Conservation (phyloP, 2,329 filamentous ascomycete genomes). For the Hymenoscyphus albidus region DNA sequence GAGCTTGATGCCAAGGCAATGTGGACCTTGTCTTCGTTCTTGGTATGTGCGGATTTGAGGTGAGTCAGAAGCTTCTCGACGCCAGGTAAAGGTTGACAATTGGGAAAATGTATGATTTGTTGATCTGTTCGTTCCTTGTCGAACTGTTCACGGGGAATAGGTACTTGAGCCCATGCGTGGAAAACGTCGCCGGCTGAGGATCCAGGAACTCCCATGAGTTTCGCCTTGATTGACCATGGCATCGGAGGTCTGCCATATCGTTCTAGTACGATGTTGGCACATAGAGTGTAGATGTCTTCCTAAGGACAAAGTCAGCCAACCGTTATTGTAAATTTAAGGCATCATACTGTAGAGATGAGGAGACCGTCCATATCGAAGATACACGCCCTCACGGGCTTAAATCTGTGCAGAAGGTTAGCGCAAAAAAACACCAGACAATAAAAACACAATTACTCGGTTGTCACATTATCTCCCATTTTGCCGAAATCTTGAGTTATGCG, state of each 20-base stretch:
- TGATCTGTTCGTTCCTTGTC: constrained; percentile 53
- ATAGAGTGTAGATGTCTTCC: constrained; percentile 84
- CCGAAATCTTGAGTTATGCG: background rate
- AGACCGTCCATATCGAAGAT: constrained; percentile 99
- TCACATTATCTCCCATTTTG: background rate
- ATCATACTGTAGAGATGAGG: constrained; percentile 70
- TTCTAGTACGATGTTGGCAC: constrained; percentile 76
- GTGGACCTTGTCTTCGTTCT: constrained; percentile 45
- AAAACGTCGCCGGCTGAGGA: constrained; percentile 54
- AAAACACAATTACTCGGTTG: background rate
- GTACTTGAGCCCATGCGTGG: constrained; percentile 77
- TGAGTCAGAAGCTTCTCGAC: constrained; percentile 63
- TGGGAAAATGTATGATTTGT: constrained; percentile 69
- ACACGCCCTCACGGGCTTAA: constrained; percentile 80
- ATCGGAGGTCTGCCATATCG: constrained; percentile 69
- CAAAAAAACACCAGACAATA: background rate
- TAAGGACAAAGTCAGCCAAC: background rate
- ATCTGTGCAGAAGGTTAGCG: constrained; percentile 42
- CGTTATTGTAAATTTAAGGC: background rate
- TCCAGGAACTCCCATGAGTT: constrained; percentile 48
- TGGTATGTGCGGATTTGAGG: constrained; percentile 39
- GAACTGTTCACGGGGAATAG: constrained; percentile 70
- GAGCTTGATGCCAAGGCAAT: constrained; percentile 78
- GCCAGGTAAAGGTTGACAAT: constrained; percentile 73
- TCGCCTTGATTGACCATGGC: constrained; percentile 94